Base-by-base conservation (phyloP, 2,329 filamentous ascomycete species). In the Alternaria sp. region DNA sequence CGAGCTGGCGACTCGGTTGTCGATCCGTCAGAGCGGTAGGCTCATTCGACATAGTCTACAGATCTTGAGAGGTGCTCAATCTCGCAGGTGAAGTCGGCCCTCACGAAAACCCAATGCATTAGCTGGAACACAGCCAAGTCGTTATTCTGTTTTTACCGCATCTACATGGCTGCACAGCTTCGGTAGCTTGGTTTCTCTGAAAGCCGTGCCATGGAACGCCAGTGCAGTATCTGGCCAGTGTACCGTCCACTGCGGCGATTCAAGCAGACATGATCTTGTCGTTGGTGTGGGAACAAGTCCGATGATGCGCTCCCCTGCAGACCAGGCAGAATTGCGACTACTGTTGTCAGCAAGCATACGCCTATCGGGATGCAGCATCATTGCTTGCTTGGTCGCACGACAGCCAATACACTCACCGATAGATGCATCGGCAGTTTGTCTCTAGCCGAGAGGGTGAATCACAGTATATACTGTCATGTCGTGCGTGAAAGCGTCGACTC, bases 301-400 rank as follows among this genome's bases (percentile, higher is more conserved):
- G 57, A 68, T 66, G 64, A 71, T 58, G 64, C 64, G 56, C 63
- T 64, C 57, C 43, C 36, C 21, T 54, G 36, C 52, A 32, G 40
- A 19, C 23, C 32, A 25, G 25, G 28, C 12, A 21, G 21, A 15
- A 17, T 49, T 50, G 15, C 23, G 51, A 68, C 25, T 32, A 32
- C 21, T 28, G 43, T 52, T 32, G 19, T 59, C 63, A 62, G 60
- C 43, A 51, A 45, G 21, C 30, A 21, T 32, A 23, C 57, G 45
- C 57, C 49, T 61, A 59, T 65, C 57, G 59, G 55, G 51, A 61
- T 62, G 15, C 51, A 43, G 56, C 12, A 47, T 54, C 36, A 46
- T 30, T 50, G 51, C 51, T 57, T 51, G 49, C 21, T 57, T 21
- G 21, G 62, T 73, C 60, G 45, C 65, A 74, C 74, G 32, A 28